These are phyloP conservation scores for Pseudocercospora macadamiae DNA, from an alignment of 2,329 filamentous ascomycete genomes.

Conservation along the genomic window DNA sequence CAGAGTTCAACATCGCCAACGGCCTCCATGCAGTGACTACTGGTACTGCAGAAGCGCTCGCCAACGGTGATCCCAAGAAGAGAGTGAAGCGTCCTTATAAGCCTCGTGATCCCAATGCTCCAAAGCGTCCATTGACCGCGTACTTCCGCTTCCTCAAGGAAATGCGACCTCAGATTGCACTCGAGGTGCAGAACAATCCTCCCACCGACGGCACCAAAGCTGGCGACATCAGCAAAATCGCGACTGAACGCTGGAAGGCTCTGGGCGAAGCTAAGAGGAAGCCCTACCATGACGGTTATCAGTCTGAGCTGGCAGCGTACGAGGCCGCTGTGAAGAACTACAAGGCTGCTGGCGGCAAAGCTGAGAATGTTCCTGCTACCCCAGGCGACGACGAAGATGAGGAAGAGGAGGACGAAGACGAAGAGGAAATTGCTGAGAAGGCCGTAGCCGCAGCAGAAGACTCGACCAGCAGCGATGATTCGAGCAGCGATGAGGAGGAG, in stretches of 20 bases:
- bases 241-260: constrained; percentile 80
- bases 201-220: constrained; percentile 71
- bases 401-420: constrained; percentile 26
- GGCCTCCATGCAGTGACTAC: constrained; percentile 4
- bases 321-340: constrained; percentile 60
- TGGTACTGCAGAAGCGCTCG: constrained; percentile 5
- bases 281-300: constrained; percentile 64
- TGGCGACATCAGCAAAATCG: constrained; percentile 85
- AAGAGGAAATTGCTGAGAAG: constrained; percentile 15
- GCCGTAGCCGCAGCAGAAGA: constrained; percentile 29
- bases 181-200: constrained; percentile 57
- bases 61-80: constrained; percentile 32
- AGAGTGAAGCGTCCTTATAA: constrained; percentile 49
- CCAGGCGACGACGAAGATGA: constrained; percentile 28
- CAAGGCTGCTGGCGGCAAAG: constrained; percentile 52
- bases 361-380: constrained; percentile 28
- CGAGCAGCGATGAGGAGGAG: constrained; percentile 23
- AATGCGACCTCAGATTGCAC: constrained; percentile 78
- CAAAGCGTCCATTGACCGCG: constrained; percentile 89
- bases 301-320: constrained; percentile 59
- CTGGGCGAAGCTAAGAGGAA: constrained; percentile 75
- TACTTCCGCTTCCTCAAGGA: constrained; percentile 95
- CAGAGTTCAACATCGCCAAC: constrained; percentile 25
- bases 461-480: constrained; percentile 20
- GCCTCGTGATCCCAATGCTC: constrained; percentile 79